phyloP scores from a whole-genome alignment of 805 yeast genomes.

The Wickerhamiella brachini region DNA sequence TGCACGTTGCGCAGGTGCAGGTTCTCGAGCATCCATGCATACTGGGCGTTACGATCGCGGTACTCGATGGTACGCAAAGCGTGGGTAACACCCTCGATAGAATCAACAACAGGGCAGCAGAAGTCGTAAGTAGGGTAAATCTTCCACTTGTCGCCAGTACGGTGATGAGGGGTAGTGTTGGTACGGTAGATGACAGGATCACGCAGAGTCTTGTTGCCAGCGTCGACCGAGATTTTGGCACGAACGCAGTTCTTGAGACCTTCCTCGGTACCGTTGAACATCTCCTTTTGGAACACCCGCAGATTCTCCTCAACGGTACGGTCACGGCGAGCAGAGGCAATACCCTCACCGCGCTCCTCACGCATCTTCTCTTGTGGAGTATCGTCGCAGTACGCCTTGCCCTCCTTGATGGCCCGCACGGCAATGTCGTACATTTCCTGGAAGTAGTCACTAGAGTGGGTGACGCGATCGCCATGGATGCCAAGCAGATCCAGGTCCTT shows the following conservation, averaged over 20 bases:
- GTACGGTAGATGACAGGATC: conserved; percentile 98
- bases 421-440: conserved; percentile 81
- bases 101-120: conserved; percentile 94
- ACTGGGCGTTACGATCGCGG: conserved; percentile 97
- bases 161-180: conserved; percentile 94
- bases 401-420: conserved; percentile 77
- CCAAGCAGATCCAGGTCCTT: conserved; percentile 87
- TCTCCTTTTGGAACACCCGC: conserved; percentile 71
- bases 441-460: conserved; percentile 91
- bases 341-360: conserved; percentile 97
- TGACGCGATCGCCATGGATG: conserved; percentile 75
- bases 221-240: conserved; percentile 89
- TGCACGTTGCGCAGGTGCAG: conserved; percentile 79
- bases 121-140: conserved; percentile 97
- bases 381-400: conserved; percentile 95
- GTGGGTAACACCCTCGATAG: conserved; percentile 94
- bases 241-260: conserved; percentile 89
- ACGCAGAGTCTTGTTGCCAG: conserved; percentile 86
- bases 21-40: conserved; percentile 86
- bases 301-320: conserved; percentile 87
- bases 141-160: conserved; percentile 89
- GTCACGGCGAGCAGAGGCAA: conserved; percentile 82
- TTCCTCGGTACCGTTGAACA: conserved; percentile 86
- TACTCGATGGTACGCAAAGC: conserved; percentile 96
- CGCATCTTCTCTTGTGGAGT: conserved; percentile 92